A percentile compares a stretch with the other conserved stretches of the same genome.
phyloP scores from a whole-genome alignment of 495 filamentous ascomycete species.

The Parachaetomium inaequale region DNA sequence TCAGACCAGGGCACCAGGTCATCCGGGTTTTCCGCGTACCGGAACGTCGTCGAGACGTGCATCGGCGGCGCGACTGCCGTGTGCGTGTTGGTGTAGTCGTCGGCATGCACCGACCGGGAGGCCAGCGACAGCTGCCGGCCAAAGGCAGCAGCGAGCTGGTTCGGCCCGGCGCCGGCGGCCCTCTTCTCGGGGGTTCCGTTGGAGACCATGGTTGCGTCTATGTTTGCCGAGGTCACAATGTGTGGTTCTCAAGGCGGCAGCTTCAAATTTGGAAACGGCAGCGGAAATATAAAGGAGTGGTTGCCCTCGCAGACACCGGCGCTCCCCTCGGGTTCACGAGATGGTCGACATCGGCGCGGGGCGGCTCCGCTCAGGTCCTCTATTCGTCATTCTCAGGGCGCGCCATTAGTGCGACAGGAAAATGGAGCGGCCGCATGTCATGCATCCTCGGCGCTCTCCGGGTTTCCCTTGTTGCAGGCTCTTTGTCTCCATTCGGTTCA shows the following conservation, averaged over 20 bases:
- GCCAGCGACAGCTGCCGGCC: constrained; percentile 47
- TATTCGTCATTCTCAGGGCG: constrained; percentile 24
- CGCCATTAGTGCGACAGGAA: not conserved
- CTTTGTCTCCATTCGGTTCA: not conserved
- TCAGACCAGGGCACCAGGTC: constrained; percentile 50
- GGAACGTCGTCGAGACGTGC: constrained; percentile 84
- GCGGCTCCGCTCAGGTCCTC: constrained; percentile 16
- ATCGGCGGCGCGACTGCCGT: constrained; percentile 79
- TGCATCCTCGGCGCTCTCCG: not conserved
- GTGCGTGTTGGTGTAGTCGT: constrained; percentile 68
- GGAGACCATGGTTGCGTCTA: not conserved
- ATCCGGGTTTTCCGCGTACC: constrained; percentile 68
- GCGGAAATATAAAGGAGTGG: not conserved
- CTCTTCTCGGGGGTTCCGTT: constrained; percentile 1
- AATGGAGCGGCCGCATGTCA: not conserved
- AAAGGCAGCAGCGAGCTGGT: constrained; percentile 30
- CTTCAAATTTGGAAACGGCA: not conserved
- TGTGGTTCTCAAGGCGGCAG: not conserved
- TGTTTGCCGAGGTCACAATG: not conserved
- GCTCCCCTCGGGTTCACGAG: too few species aligned
- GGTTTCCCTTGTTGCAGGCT: not conserved
- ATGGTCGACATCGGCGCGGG: constrained; percentile 19
- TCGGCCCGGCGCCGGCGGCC: constrained; percentile 20
- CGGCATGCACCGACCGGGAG: constrained; percentile 80
- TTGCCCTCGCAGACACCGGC: too few species aligned